These are phyloP conservation scores for Lactifluus rugatus DNA, from an alignment of 768 basidiomycete species.

Conservation along the genomic window DNA sequence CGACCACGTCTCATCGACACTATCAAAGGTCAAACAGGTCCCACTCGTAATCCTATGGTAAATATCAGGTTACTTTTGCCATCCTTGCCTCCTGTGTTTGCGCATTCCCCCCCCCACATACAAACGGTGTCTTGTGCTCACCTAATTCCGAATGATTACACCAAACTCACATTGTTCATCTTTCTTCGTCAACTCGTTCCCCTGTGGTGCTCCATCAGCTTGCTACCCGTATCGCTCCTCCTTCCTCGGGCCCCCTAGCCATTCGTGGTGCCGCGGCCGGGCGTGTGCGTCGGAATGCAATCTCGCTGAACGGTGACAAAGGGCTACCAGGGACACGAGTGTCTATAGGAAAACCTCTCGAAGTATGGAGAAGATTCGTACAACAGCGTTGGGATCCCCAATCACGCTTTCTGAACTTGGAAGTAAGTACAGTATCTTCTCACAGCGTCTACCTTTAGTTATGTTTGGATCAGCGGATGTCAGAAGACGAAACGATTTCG, in stretches of 20 bases:
- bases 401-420: conserved; percentile 65
- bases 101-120: conserved; percentile 16
- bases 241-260: conserved; percentile 39
- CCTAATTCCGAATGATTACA: conserved; percentile 25
- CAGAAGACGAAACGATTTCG: conserved; percentile 66
- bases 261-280: conserved; percentile 60
- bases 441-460: not conserved
- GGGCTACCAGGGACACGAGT: conserved; percentile 19
- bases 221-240: conserved; percentile 31
- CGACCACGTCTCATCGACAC: conserved; percentile 51
- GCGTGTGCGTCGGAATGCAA: conserved; percentile 52
- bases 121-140: conserved; percentile 20
- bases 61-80: conserved; percentile 40
- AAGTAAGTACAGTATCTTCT: conserved; percentile 41
- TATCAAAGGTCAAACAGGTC: conserved; percentile 41
- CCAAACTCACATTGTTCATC: conserved; percentile 34
- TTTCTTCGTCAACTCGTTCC: conserved; percentile 30
- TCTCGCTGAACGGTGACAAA: conserved; percentile 25
- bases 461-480: conserved; percentile 48
- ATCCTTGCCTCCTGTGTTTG: conserved; percentile 15
- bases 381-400: conserved; percentile 63
- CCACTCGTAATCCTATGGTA: conserved; percentile 51
- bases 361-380: conserved; percentile 71
- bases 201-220: conserved; percentile 30
- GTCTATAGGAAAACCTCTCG: conserved; percentile 36